These are phyloP conservation scores for Passiflora organensis DNA, from an alignment of 345 rosid genomes.

Conservation along the genomic window DNA sequence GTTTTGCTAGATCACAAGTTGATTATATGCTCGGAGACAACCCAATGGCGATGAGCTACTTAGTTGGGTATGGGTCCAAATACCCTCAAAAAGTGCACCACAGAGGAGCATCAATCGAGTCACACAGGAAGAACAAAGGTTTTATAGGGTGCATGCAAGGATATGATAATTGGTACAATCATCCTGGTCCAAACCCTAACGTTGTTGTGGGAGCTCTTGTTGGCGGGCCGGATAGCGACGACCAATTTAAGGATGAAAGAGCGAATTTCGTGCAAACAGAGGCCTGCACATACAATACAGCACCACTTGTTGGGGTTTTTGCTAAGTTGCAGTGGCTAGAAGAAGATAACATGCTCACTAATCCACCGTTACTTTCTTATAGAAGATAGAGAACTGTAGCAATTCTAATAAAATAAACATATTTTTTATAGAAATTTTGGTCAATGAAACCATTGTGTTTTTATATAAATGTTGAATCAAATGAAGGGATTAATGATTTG, in stretches of 20 bases:
- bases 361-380: neutral
- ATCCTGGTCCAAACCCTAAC: slow-evolving; percentile 41
- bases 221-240: slow-evolving; percentile 54
- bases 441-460: neutral
- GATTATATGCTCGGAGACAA: slow-evolving; percentile 82
- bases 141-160: slow-evolving; percentile 98
- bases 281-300: slow-evolving; percentile 61
- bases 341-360: neutral
- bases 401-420: too few relatives aligned
- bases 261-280: slow-evolving; percentile 45
- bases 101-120: slow-evolving; percentile 77
- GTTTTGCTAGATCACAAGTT: slow-evolving; percentile 64
- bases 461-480: too few relatives aligned
- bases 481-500: too few relatives aligned
- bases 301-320: slow-evolving; percentile 49
- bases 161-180: slow-evolving; percentile 45
- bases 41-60: slow-evolving; percentile 78
- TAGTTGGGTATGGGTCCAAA: slow-evolving; percentile 68
- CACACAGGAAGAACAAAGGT: slow-evolving; percentile 60
- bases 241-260: slow-evolving; percentile 41
- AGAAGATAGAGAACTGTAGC: neutral
- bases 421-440: neutral
- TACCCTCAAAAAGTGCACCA: slow-evolving; percentile 84
- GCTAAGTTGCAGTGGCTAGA: slow-evolving; percentile 34
- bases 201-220: slow-evolving; percentile 48